phyloP scores from a whole-genome alignment of 2,329 filamentous ascomycete genomes.

The Rutstroemia sp. region DNA sequence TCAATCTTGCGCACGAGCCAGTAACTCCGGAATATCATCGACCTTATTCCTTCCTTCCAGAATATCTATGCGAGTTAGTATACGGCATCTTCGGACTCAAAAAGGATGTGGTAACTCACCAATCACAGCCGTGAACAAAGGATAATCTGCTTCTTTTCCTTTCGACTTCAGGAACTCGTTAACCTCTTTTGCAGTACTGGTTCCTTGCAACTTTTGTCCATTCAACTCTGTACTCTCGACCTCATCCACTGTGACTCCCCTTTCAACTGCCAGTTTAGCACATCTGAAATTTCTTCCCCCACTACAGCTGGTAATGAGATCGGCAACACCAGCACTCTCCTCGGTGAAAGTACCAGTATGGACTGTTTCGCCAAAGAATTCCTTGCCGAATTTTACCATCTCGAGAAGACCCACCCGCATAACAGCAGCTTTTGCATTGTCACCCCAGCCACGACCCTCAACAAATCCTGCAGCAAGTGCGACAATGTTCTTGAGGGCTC shows the following conservation, averaged over 20 bases:
- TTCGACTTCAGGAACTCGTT: slow-evolving; percentile 78
- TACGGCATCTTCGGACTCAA: not conserved
- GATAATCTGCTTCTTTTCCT: slow-evolving; percentile 75
- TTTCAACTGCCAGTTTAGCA: slow-evolving; percentile 78
- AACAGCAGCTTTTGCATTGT: slow-evolving; percentile 97
- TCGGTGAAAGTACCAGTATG: slow-evolving; percentile 88
- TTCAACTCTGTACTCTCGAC: slow-evolving; percentile 87
- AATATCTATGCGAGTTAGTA: slow-evolving; percentile 44
- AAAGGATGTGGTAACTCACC: slow-evolving; percentile 17
- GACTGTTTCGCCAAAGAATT: slow-evolving; percentile 82
- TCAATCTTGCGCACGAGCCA: slow-evolving; percentile 16
- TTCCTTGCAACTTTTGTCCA: slow-evolving; percentile 94
- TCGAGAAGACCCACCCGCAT: slow-evolving; percentile 95
- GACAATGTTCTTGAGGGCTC: slow-evolving; percentile 94
- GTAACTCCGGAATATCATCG: slow-evolving; percentile 67
- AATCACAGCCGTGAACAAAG: slow-evolving; percentile 84
- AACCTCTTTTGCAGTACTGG: slow-evolving; percentile 84
- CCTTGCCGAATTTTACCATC: slow-evolving; percentile 92
- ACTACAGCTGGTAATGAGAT: slow-evolving; percentile 89
- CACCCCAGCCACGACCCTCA: slow-evolving; percentile 91
- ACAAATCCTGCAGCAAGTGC: slow-evolving; percentile 92
- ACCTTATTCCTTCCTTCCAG: slow-evolving; percentile 68
- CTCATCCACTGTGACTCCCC: slow-evolving; percentile 73
- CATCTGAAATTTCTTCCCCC: slow-evolving; percentile 92
- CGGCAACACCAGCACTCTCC: slow-evolving; percentile 88